Evolutionary conservation across 2,329 filamentous ascomycete species (phyloP).

Genomic region (Exophiala spinifera): DNA sequence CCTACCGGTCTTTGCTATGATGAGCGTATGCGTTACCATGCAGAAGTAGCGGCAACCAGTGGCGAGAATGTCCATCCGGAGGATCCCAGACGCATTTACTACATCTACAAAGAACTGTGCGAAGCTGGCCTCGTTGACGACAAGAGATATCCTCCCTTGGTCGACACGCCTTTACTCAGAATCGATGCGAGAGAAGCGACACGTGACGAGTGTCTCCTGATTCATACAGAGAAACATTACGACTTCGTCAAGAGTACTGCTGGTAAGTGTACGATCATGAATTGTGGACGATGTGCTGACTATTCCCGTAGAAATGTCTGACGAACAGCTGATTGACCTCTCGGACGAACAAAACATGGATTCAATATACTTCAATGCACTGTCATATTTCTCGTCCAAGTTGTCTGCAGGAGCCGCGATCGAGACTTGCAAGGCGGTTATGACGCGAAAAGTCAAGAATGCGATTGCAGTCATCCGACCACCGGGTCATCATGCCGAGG

Average conservation of each 20-base stretch:
- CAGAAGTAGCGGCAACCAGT: conserved; percentile 66
- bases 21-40: conserved; percentile 91
- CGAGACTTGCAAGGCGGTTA: conserved; percentile 90
- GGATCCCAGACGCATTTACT: conserved; percentile 85
- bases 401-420: conserved; percentile 91
- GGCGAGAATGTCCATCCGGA: conserved; percentile 83
- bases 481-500: conserved; percentile 92
- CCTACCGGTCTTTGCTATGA: conserved; percentile 85
- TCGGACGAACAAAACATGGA: conserved; percentile 61
- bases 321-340: conserved; percentile 65
- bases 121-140: conserved; percentile 74
- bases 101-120: conserved; percentile 87
- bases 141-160: conserved; percentile 44
- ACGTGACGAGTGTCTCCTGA: conserved; percentile 72
- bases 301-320: conserved; percentile 41
- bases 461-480: conserved; percentile 93
- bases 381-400: conserved; percentile 76
- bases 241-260: conserved; percentile 67
- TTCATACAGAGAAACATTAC: conserved; percentile 75
- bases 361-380: conserved; percentile 77
- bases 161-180: conserved; percentile 57
- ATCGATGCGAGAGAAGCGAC: conserved; percentile 78
- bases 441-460: conserved; percentile 80
- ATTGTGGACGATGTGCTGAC: conserved; percentile 1
- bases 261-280: conserved; percentile 26